Base-by-base conservation (phyloP, 1,139 yeast species). In the Lodderomyces pseudojiufengensis region DNA sequence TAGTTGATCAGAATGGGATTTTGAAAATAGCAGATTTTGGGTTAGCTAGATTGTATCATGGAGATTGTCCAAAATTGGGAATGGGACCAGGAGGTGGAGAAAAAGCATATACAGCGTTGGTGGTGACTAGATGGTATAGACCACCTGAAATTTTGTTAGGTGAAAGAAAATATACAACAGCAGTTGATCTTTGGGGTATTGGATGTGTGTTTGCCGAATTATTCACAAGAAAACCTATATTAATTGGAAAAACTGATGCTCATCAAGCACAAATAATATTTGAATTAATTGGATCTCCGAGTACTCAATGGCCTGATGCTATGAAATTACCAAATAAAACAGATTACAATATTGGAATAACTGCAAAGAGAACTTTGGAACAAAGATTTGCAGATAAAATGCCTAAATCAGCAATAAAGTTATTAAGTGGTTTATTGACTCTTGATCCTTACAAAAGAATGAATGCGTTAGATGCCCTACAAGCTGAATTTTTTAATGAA, bases 191-290 rank as follows among this genome's bases (percentile, higher is more conserved):
- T 61, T 92, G 98, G 98, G 97, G 97, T 1, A 77, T 86, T 9
- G 98, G 98, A 2, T 94, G 98, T 62, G 95, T 94, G 0, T 81
- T 94, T 58, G 98, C 88, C 0, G 99, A 94, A 57, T 70, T 90
- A 51, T 92, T 85, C 61, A 78, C 78, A 27, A 75, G 78, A 40
- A 77, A 74, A 45, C 98, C 98, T 0, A 85, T 94, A 13, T 61
- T 94, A 35, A 88, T 79, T 33, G 99, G 98, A 0, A 70, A 75
- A 39, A 75, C 92, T 1, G 99, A 94, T 55, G 60, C 84, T n/a
- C 95, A 92, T 53, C 99, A 94, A 62, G 87, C 95, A 0, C 83
- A 81, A 50, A 64, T 77, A 23, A 84, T 92, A 7, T 92, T 92
- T 56, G 76, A 78, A 47, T 63, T 92, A 32, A 66, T 90, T 35